phyloP scores from a whole-genome alignment of 2,329 filamentous ascomycete species.

The Fusarium sp. region DNA sequence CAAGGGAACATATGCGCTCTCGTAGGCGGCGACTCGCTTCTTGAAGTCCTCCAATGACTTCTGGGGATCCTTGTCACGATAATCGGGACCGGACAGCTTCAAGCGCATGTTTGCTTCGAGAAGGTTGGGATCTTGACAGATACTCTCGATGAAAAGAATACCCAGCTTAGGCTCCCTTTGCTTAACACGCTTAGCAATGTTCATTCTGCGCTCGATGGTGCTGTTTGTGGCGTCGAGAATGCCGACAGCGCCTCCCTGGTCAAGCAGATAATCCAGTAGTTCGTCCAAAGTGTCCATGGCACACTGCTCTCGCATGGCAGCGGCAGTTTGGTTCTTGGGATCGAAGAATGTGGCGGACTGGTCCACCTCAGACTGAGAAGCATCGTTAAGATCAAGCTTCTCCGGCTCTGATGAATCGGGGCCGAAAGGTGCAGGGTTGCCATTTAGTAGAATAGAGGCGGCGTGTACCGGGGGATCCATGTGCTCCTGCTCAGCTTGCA shows the following conservation, averaged over 20 bases:
- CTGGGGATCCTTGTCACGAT: slow-evolving; percentile 90
- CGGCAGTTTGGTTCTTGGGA: slow-evolving; percentile 84
- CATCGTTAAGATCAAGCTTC: slow-evolving; percentile 51
- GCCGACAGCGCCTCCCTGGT: slow-evolving; percentile 85
- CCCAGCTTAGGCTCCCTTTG: slow-evolving; percentile 86
- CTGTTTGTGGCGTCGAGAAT: slow-evolving; percentile 99
- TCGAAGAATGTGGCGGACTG: slow-evolving; percentile 96
- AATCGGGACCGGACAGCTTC: slow-evolving; percentile 95
- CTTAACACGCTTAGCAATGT: slow-evolving; percentile 86
- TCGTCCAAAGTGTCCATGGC: slow-evolving; percentile 94
- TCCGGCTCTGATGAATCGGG: slow-evolving; percentile 54
- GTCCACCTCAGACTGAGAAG: slow-evolving; percentile 69
- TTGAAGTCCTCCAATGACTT: slow-evolving; percentile 92
- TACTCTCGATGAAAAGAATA: slow-evolving; percentile 94
- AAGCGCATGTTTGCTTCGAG: slow-evolving; percentile 97
- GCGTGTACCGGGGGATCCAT: slow-evolving; percentile 63
- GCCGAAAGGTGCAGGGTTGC: slow-evolving; percentile 55
- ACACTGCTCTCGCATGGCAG: slow-evolving; percentile 88
- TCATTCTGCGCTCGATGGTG: slow-evolving; percentile 85
- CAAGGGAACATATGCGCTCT: slow-evolving; percentile 91
- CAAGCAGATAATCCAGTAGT: slow-evolving; percentile 87
- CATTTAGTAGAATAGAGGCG: slow-evolving; percentile 70
- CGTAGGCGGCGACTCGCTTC: slow-evolving; percentile 90
- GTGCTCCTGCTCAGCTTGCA: slow-evolving; percentile 51
- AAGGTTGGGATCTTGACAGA: slow-evolving; percentile 85